Percentiles rank a stretch among this genome's conserved stretches.
These are phyloP conservation scores for Botrytis hyacinthi DNA, from an alignment of 2,329 filamentous ascomycete genomes.

Conservation along the genomic window DNA sequence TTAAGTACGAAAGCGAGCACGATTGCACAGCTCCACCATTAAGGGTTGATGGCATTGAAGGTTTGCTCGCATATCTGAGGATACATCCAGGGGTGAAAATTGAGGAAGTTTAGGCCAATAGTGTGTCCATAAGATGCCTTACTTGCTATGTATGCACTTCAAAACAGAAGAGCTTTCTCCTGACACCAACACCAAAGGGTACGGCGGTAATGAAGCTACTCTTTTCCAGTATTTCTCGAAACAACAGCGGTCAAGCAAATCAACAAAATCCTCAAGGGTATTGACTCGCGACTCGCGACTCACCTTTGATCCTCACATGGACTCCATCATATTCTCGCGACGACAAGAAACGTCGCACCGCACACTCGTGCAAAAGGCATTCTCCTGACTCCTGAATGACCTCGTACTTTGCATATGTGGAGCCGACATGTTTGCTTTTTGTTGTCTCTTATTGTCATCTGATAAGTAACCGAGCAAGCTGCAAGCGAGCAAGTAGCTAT, in stretches of 20 bases:
- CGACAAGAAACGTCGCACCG: not conserved
- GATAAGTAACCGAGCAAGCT: not conserved
- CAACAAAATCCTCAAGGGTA: not conserved
- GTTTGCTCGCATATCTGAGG: not conserved
- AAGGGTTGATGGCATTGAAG: not conserved
- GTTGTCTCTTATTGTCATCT: not conserved
- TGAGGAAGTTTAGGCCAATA: not conserved
- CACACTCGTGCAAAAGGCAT: not conserved
- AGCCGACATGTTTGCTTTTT: constrained; percentile 2
- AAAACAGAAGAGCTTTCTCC: not conserved
- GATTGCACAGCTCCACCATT: not conserved
- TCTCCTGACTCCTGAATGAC: not conserved
- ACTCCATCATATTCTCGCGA: not conserved
- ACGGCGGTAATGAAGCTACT: not conserved
- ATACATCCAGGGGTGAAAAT: not conserved
- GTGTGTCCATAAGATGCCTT: not conserved
- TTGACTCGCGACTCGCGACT: not conserved
- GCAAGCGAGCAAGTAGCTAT: not conserved
- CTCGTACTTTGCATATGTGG: constrained; percentile 6
- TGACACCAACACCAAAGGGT: not conserved
- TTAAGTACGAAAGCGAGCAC: not conserved
- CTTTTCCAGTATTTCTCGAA: not conserved
- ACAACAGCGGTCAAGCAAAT: not conserved
- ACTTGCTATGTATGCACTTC: not conserved
- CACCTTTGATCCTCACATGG: not conserved